Percentiles rank a stretch among this genome's conserved stretches.
These are phyloP conservation scores for Cymodocea nodosa DNA, from an alignment of 116 monocot genomes.

Conservation along the genomic window DNA sequence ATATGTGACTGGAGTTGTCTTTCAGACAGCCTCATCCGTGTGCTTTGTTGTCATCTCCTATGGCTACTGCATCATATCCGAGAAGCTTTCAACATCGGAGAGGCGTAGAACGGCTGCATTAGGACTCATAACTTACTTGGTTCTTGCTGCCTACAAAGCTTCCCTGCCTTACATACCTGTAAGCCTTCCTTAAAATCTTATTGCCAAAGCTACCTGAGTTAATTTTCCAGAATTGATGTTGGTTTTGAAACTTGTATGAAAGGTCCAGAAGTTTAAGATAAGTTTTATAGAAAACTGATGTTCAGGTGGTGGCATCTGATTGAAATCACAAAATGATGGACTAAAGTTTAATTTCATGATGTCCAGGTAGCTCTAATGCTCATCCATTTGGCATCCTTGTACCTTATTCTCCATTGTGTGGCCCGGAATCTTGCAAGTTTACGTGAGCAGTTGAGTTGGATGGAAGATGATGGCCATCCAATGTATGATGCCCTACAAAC, in stretches of 20 bases:
- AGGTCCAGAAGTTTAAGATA: background rate
- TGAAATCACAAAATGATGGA: background rate
- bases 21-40: constrained; percentile 71
- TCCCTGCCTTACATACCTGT: constrained; percentile 79
- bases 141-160: constrained; percentile 72
- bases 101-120: constrained; percentile 54
- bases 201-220: too few species aligned
- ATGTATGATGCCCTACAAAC: constrained; percentile 45
- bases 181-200: constrained; percentile 5
- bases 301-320: background rate
- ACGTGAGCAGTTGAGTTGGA: constrained; percentile 42
- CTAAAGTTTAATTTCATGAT: background rate
- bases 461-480: constrained; percentile 39
- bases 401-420: constrained; percentile 49
- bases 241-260: background rate
- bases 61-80: constrained; percentile 87
- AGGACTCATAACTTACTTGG: constrained; percentile 54
- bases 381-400: constrained; percentile 54
- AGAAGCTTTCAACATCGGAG: constrained; percentile 65
- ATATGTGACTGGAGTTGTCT: constrained; percentile 76
- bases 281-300: background rate
- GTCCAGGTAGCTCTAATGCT: constrained; percentile 55
- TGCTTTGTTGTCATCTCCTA: constrained; percentile 80
- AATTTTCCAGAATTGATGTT: background rate
- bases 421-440: constrained; percentile 55